phyloP scores from a whole-genome alignment of 2,329 filamentous ascomycete genomes.

The Penicillium sp. region DNA sequence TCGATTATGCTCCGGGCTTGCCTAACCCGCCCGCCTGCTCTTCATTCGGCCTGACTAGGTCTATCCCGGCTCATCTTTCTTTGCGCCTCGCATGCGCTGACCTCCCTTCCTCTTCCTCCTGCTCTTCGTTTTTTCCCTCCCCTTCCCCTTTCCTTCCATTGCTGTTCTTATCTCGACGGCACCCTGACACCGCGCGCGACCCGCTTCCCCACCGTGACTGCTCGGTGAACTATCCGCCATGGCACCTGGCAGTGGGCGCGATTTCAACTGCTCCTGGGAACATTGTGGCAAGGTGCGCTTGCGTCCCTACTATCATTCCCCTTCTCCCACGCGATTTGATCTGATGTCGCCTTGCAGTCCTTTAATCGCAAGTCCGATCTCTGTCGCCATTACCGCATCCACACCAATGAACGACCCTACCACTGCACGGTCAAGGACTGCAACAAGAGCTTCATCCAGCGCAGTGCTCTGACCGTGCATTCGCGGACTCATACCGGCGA shows the following conservation, averaged over 20 bases:
- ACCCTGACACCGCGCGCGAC: too few relatives aligned
- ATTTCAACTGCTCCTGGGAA: slow-evolving; percentile 46
- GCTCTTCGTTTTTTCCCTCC: slow-evolving; percentile 1
- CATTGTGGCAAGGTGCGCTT: slow-evolving; percentile 43
- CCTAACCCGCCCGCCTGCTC: slow-evolving; percentile 16
- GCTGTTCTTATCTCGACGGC: too few relatives aligned
- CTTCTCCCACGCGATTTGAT: too few relatives aligned
- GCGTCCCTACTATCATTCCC: background rate
- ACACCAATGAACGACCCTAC: slow-evolving; percentile 50
- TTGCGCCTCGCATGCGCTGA: slow-evolving; percentile 18
- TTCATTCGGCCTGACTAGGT: slow-evolving; percentile 21
- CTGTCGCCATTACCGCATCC: slow-evolving; percentile 48
- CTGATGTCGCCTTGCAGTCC: slow-evolving; percentile 37
- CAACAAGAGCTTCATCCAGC: slow-evolving; percentile 50
- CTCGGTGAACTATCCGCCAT: slow-evolving; percentile 24
- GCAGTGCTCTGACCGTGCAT: slow-evolving; percentile 49
- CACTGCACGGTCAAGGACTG: slow-evolving; percentile 45
- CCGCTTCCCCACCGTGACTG: slow-evolving; percentile 18
- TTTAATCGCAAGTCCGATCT: slow-evolving; percentile 52
- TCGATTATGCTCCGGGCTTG: slow-evolving; percentile 21
- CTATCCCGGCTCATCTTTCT: slow-evolving; percentile 15
- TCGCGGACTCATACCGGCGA: slow-evolving; percentile 46
- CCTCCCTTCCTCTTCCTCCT: background rate
- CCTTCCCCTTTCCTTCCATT: slow-evolving; percentile 11
- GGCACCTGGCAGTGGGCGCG: slow-evolving; percentile 42